A percentile compares a stretch with the other conserved stretches of the same genome.
phyloP scores from a whole-genome alignment of 805 yeast genomes.

The Myxozyma sirexii region DNA sequence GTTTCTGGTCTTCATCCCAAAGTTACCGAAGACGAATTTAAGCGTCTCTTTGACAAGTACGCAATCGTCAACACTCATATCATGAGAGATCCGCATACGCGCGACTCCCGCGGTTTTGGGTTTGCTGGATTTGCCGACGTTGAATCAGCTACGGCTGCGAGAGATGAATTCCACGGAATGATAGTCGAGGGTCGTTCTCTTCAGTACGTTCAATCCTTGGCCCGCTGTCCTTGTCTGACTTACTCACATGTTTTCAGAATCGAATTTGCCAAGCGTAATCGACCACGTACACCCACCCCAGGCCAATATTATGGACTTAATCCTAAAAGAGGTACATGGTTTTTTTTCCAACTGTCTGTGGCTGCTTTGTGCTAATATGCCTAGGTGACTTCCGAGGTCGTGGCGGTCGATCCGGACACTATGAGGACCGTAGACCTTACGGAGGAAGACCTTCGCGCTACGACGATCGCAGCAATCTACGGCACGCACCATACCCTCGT shows the following conservation, averaged over 20 bases:
- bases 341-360: not conserved
- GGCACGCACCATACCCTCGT: constrained; percentile 18
- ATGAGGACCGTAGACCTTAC: constrained; percentile 15
- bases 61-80: constrained; percentile 43
- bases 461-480: constrained; percentile 14
- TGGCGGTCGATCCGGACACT: constrained; percentile 17
- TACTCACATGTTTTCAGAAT: constrained; percentile 38
- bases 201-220: constrained; percentile 16
- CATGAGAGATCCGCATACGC: constrained; percentile 51
- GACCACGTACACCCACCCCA: constrained; percentile 46
- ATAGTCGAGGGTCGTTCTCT: constrained; percentile 49
- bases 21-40: constrained; percentile 39
- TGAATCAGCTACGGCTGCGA: constrained; percentile 52
- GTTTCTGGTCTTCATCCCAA: constrained; percentile 43
- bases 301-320: constrained; percentile 43
- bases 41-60: constrained; percentile 38
- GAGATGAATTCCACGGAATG: constrained; percentile 49
- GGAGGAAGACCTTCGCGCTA: constrained; percentile 3
- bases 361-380: not conserved
- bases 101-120: constrained; percentile 55
- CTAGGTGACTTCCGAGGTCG: constrained; percentile 22
- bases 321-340: constrained; percentile 16
- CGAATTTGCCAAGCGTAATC: constrained; percentile 50
- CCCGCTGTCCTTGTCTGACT: too few relatives aligned
- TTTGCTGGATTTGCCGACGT: constrained; percentile 51